Percentiles rank a stretch among this genome's conserved stretches.
Conservation (phyloP, 2,329 filamentous ascomycete genomes). For the Ascochyta koolunga region DNA sequence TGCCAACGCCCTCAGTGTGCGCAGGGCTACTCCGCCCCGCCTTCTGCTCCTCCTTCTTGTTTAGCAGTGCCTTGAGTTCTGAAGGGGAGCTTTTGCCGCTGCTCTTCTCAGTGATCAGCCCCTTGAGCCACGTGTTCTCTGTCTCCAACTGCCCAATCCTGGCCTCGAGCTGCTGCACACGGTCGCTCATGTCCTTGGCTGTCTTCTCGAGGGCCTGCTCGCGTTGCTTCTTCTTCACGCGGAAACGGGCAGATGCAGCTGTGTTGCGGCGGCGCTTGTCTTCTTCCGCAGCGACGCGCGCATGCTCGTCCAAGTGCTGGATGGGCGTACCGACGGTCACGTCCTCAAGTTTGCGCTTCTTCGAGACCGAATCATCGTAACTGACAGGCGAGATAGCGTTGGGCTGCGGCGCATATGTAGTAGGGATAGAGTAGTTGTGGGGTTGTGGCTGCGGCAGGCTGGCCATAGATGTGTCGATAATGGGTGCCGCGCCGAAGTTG, state of each 20-base stretch:
- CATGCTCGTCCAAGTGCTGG: constrained; percentile 52
- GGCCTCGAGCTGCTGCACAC: constrained; percentile 58
- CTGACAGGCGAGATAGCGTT: constrained; percentile 37
- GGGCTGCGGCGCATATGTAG: constrained; percentile 36
- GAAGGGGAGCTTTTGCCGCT: constrained; percentile 41
- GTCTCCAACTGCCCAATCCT: constrained; percentile 61
- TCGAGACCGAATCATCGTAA: constrained; percentile 42
- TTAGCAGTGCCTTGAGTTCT: constrained; percentile 44
- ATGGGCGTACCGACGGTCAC: constrained; percentile 37
- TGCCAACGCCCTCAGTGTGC: constrained; percentile 48
- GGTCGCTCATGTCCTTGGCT: constrained; percentile 58
- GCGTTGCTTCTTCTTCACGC: constrained; percentile 62
- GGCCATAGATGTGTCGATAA: constrained; percentile 41
- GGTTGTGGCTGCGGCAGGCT: constrained; percentile 35
- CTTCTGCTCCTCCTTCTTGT: constrained; percentile 41
- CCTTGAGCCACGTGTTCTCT: constrained; percentile 61
- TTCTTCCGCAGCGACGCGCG: constrained; percentile 57
- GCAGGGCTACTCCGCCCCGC: constrained; percentile 44
- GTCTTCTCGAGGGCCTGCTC: constrained; percentile 59
- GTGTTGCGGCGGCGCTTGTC: constrained; percentile 62
- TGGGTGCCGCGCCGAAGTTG: constrained; percentile 42
- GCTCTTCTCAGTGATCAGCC: constrained; percentile 58
- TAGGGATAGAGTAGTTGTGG: constrained; percentile 32
- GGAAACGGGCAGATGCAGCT: constrained; percentile 59
- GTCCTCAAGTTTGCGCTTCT: constrained; percentile 56